A percentile compares a stretch with the other conserved stretches of the same genome.
These are phyloP conservation scores for Cytospora piceae DNA, from an alignment of 2,329 filamentous ascomycete genomes.

Conservation along the genomic window DNA sequence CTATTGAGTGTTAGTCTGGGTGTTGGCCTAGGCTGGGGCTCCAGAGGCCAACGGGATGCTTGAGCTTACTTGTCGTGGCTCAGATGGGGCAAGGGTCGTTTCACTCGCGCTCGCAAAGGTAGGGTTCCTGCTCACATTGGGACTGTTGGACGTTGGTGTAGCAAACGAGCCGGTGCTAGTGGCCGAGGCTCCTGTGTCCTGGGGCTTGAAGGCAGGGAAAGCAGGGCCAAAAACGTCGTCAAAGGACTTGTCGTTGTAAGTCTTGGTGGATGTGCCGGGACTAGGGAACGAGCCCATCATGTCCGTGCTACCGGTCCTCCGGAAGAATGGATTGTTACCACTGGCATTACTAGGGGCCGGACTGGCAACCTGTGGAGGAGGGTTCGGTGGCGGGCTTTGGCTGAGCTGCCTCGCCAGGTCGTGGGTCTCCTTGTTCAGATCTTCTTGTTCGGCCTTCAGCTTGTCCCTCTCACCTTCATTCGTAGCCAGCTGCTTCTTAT, in stretches of 20 bases:
- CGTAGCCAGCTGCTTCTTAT: slow-evolving; percentile 94
- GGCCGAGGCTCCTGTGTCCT: slow-evolving; percentile 61
- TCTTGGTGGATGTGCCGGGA: slow-evolving; percentile 45
- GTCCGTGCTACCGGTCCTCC: slow-evolving; percentile 66
- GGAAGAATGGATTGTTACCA: slow-evolving; percentile 95
- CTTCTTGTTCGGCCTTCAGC: slow-evolving; percentile 77
- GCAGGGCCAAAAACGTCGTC: slow-evolving; percentile 84
- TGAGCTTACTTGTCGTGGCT: slow-evolving; percentile 78
- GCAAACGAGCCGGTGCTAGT: slow-evolving; percentile 56
- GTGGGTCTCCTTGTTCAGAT: slow-evolving; percentile 65
- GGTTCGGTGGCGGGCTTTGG: slow-evolving; percentile 52
- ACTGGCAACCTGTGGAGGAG: slow-evolving; percentile 61
- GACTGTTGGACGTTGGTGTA: slow-evolving; percentile 59
- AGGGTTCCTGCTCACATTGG: slow-evolving; percentile 65
- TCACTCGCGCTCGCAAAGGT: slow-evolving; percentile 59
- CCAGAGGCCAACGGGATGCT: slow-evolving; percentile 71
- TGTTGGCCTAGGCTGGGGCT: slow-evolving; percentile 63
- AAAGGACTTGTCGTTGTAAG: slow-evolving; percentile 69
- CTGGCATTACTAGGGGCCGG: slow-evolving; percentile 71
- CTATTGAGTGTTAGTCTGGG: slow-evolving; percentile 33
- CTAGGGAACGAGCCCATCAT: slow-evolving; percentile 59
- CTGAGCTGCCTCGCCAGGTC: slow-evolving; percentile 59
- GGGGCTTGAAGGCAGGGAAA: slow-evolving; percentile 63
- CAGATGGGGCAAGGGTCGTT: slow-evolving; percentile 64
- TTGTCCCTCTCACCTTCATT: slow-evolving; percentile 88